These are phyloP conservation scores for Podila clonocystis DNA, from an alignment of 192 early-diverging fungal genomes.

Conservation along the genomic window DNA sequence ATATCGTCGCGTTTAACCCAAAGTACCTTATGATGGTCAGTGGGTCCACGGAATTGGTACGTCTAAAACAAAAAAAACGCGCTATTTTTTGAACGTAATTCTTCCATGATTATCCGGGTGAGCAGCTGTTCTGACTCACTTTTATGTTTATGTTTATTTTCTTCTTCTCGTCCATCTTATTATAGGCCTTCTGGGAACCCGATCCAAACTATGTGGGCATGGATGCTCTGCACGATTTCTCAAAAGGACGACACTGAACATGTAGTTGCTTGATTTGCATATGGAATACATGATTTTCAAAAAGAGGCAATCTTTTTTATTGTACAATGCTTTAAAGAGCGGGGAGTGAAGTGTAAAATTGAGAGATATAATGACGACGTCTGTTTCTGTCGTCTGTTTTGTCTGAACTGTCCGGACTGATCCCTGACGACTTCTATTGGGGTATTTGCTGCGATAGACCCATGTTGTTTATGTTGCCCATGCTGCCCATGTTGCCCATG, in stretches of 20 bases:
- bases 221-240: slow-evolving; percentile 44
- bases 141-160: neutral
- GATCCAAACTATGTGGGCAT: slow-evolving; percentile 32
- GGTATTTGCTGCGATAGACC: slow-evolving; percentile 3
- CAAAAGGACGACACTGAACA: slow-evolving; percentile 28
- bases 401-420: neutral
- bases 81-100: neutral
- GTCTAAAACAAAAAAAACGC: neutral
- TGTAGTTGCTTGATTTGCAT: neutral
- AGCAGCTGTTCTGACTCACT: neutral
- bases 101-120: neutral
- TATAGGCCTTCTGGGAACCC: slow-evolving; percentile 49
- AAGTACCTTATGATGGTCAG: slow-evolving; percentile 77
- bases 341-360: too few species aligned
- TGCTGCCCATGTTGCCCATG: neutral
- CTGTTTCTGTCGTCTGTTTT: too few species aligned
- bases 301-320: neutral
- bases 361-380: too few species aligned
- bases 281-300: neutral
- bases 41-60: slow-evolving; percentile 74
- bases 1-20: slow-evolving; percentile 80
- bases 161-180: neutral
- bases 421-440: neutral
- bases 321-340: too few species aligned
- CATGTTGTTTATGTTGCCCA: neutral